These are phyloP conservation scores for Berberis vulgaris DNA, from an alignment of 164 flowering plant species.

Conservation along the genomic window DNA sequence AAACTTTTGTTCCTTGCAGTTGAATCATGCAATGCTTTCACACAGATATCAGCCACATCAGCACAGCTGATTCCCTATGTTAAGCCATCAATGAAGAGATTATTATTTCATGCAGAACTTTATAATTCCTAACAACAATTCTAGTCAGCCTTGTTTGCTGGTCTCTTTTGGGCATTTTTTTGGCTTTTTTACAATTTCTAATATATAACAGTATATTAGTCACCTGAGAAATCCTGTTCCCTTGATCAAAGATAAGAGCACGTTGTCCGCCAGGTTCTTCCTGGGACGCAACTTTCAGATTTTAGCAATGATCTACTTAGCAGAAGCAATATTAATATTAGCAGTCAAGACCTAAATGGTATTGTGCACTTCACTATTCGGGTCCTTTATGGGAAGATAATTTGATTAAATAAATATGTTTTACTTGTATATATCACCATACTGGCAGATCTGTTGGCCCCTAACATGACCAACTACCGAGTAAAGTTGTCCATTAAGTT, in stretches of 20 bases:
- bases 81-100: constrained; percentile 6
- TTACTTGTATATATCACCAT: not conserved
- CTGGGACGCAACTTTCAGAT: constrained; percentile 28
- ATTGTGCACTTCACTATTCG: not conserved
- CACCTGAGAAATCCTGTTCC: constrained; percentile 96
- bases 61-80: constrained; percentile 94
- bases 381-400: not conserved
- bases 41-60: constrained; percentile 98
- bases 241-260: constrained; percentile 96
- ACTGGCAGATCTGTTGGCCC: not conserved
- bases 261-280: constrained; percentile 99
- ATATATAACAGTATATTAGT: not conserved
- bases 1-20: constrained; percentile 97
- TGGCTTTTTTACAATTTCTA: not conserved
- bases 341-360: not conserved
- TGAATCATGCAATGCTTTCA: constrained; percentile 94
- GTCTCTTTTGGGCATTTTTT: too few species aligned
- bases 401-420: not conserved
- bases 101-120: not conserved
- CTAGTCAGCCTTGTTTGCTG: not conserved
- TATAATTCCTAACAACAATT: not conserved
- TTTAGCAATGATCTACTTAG: not conserved
- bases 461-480: too few species aligned
- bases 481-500: too few species aligned
- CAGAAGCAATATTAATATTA: not conserved